Conservation (phyloP, 805 yeast species). For the Candida taoyuanica region DNA sequence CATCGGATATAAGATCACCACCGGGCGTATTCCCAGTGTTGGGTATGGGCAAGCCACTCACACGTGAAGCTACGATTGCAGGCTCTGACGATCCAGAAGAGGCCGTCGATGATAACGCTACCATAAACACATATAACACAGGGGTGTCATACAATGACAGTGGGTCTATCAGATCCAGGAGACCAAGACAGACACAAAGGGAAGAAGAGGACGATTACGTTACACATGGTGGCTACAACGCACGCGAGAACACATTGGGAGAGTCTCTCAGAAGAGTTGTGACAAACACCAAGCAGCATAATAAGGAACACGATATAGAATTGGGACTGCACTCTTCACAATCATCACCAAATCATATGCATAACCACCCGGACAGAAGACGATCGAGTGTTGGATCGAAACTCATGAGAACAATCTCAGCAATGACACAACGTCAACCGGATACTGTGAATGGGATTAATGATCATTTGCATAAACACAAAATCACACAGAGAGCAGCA, state of each 20-base stretch:
- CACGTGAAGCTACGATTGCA: conserved; percentile 56
- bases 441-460: conserved; percentile 28
- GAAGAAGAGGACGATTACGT: conserved; percentile 28
- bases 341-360: neutral
- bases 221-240: conserved; percentile 28
- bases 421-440: conserved; percentile 19
- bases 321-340: conserved; percentile 8
- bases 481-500: conserved; percentile 39
- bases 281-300: conserved; percentile 1
- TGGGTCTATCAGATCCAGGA: conserved; percentile 9
- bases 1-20: conserved; percentile 45
- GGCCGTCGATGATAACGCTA: conserved; percentile 10
- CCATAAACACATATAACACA: conserved; percentile 9
- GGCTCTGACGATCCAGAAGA: conserved; percentile 16
- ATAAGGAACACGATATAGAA: conserved; percentile 13
- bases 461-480: conserved; percentile 32
- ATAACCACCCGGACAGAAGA: conserved; percentile 1
- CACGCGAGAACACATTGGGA: conserved; percentile 32
- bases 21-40: conserved; percentile 75
- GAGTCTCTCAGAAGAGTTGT: conserved; percentile 31
- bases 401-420: conserved; percentile 20
- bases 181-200: conserved; percentile 17
- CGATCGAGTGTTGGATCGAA: conserved; percentile 7
- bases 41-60: conserved; percentile 68
- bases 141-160: conserved; percentile 3